These are phyloP conservation scores for Trichomonas gallinae DNA, from an alignment of 208 protist species.

Conservation along the genomic window DNA sequence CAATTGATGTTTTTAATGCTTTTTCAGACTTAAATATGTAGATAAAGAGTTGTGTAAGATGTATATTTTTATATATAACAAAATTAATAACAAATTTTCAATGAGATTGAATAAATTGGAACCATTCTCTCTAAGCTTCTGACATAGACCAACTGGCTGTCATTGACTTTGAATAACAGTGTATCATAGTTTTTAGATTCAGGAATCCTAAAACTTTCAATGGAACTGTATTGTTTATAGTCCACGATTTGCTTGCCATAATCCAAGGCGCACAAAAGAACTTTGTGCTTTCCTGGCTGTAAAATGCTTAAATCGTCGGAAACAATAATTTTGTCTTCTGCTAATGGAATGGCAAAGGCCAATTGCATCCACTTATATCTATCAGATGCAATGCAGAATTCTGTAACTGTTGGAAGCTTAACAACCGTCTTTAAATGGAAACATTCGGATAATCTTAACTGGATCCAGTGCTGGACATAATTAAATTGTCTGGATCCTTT, in stretches of 20 bases:
- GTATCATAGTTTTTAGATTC: background rate
- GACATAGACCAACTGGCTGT: background rate
- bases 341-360: background rate
- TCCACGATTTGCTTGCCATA: background rate
- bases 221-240: background rate
- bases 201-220: background rate
- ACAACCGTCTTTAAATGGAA: background rate
- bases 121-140: background rate
- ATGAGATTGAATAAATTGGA: background rate
- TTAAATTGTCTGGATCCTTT: background rate
- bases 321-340: background rate
- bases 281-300: background rate
- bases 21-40: too few relatives aligned
- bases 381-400: background rate
- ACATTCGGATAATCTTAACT: background rate
- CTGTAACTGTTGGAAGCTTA: background rate
- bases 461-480: background rate
- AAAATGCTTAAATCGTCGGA: background rate
- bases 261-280: background rate
- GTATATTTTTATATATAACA: background rate
- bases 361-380: background rate
- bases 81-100: background rate
- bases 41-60: too few relatives aligned
- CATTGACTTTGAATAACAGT: background rate
- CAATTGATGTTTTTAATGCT: too few relatives aligned